Conservation (phyloP, 2,329 filamentous ascomycete genomes). For the Epichloe coenophiala region DNA sequence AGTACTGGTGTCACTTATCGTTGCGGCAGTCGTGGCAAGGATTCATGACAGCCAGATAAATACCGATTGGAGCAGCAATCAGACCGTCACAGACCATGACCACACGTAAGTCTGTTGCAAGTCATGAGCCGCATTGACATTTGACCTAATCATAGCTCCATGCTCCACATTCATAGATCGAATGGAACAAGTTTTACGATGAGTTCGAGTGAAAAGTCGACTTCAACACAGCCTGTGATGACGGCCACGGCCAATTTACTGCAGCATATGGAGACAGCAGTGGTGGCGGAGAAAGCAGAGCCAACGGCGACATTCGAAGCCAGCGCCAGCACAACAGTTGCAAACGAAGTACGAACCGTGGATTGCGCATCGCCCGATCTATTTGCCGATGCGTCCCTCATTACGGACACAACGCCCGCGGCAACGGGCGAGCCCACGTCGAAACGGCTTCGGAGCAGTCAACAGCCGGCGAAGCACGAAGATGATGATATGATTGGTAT, state of each 20-base stretch:
- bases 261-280: background rate
- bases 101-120: background rate
- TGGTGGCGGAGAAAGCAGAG: background rate
- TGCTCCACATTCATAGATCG: background rate
- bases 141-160: background rate
- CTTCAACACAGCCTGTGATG: background rate
- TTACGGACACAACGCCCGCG: background rate
- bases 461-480: background rate
- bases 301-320: background rate
- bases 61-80: background rate
- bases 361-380: background rate
- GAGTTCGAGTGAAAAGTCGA: background rate
- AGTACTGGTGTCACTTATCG: constrained; percentile 12
- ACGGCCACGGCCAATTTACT: background rate
- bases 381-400: background rate
- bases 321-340: background rate
- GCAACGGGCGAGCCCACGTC: background rate
- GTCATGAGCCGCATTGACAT: too few species aligned
- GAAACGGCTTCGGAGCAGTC: background rate
- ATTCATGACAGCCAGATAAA: constrained; percentile 7
- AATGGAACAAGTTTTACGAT: constrained; percentile 6
- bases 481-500: constrained; percentile 1
- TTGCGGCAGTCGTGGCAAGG: constrained; percentile 13
- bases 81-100: background rate
- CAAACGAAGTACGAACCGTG: background rate